Percentiles rank a stretch among this genome's conserved stretches.
phyloP scores from a whole-genome alignment of 2,329 filamentous ascomycete genomes.

The Xylaria digitata region DNA sequence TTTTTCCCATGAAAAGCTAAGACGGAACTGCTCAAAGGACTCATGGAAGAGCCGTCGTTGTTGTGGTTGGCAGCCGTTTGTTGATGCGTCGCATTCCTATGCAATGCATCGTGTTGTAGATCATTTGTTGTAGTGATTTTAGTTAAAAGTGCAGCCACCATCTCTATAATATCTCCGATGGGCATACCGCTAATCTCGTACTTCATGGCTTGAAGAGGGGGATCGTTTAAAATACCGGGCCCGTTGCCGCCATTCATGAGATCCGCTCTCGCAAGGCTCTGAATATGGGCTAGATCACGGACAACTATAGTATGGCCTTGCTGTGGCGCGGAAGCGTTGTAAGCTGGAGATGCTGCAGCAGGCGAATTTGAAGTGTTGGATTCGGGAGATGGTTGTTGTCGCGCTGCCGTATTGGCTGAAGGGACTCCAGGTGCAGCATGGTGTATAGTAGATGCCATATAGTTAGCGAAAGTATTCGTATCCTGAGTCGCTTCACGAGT shows the following conservation, averaged over 20 bases:
- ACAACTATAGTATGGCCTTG: slow-evolving; percentile 76
- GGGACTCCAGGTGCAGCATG: slow-evolving; percentile 43
- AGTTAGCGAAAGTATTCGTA: slow-evolving; percentile 54
- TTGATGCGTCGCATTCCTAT: slow-evolving; percentile 73
- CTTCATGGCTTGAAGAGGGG: slow-evolving; percentile 67
- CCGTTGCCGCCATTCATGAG: slow-evolving; percentile 65
- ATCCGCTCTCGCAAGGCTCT: slow-evolving; percentile 85
- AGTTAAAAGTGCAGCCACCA: slow-evolving; percentile 95
- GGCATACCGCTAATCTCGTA: slow-evolving; percentile 99
- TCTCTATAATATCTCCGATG: slow-evolving; percentile 96
- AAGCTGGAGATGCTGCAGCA: slow-evolving; percentile 45
- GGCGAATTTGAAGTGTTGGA: slow-evolving; percentile 46
- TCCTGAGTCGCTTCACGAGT: slow-evolving; percentile 54
- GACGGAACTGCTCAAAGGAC: slow-evolving; percentile 72
- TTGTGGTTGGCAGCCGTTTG: slow-evolving; percentile 61
- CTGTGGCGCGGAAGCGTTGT: slow-evolving; percentile 53
- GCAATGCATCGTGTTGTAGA: slow-evolving; percentile 88
- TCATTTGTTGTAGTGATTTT: slow-evolving; percentile 99
- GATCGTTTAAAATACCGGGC: slow-evolving; percentile 62
- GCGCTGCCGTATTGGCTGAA: slow-evolving; percentile 42
- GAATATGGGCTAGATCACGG: slow-evolving; percentile 89
- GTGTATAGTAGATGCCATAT: slow-evolving; percentile 62
- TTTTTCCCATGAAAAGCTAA: slow-evolving; percentile 98
- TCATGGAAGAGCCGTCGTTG: slow-evolving; percentile 67
- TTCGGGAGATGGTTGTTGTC: slow-evolving; percentile 49